phyloP scores from a whole-genome alignment of 805 yeast genomes.

The Deakozyma indianensis region DNA sequence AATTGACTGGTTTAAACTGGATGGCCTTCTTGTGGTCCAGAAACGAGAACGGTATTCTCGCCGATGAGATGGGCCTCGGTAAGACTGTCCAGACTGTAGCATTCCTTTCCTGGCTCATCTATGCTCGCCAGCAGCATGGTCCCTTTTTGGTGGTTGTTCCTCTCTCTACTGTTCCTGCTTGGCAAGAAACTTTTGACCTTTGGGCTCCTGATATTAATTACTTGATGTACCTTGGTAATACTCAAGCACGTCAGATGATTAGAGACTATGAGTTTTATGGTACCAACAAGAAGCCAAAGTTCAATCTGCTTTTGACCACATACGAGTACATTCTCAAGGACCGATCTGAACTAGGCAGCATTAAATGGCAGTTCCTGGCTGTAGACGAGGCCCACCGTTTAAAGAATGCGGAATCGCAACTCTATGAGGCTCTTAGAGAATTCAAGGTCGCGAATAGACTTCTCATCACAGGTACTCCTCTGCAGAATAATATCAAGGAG shows the following conservation, averaged over 20 bases:
- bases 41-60: slow-evolving; percentile 91
- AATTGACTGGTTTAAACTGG: slow-evolving; percentile 96
- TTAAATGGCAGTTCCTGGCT: slow-evolving; percentile 92
- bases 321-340: slow-evolving; percentile 94
- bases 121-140: slow-evolving; percentile 92
- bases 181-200: slow-evolving; percentile 97
- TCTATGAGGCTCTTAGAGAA: slow-evolving; percentile 74
- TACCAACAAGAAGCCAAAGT: slow-evolving; percentile 55
- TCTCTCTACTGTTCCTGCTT: slow-evolving; percentile 87
- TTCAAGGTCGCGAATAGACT: slow-evolving; percentile 76
- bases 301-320: slow-evolving; percentile 85
- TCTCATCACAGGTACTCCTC: slow-evolving; percentile 94
- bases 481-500: slow-evolving; percentile 91
- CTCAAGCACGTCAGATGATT: slow-evolving; percentile 66
- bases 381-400: slow-evolving; percentile 98
- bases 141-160: slow-evolving; percentile 97
- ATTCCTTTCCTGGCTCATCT: slow-evolving; percentile 86
- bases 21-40: slow-evolving; percentile 98
- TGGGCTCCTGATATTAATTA: slow-evolving; percentile 97
- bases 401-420: slow-evolving; percentile 84
- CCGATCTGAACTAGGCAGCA: slow-evolving; percentile 57
- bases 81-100: slow-evolving; percentile 96
- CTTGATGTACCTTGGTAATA: slow-evolving; percentile 85
- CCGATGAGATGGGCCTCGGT: slow-evolving; percentile 98
- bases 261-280: slow-evolving; percentile 75